A percentile compares a stretch with the other conserved stretches of the same genome.
phyloP scores from a whole-genome alignment of 768 basidiomycete genomes.

The Russula earlei region DNA sequence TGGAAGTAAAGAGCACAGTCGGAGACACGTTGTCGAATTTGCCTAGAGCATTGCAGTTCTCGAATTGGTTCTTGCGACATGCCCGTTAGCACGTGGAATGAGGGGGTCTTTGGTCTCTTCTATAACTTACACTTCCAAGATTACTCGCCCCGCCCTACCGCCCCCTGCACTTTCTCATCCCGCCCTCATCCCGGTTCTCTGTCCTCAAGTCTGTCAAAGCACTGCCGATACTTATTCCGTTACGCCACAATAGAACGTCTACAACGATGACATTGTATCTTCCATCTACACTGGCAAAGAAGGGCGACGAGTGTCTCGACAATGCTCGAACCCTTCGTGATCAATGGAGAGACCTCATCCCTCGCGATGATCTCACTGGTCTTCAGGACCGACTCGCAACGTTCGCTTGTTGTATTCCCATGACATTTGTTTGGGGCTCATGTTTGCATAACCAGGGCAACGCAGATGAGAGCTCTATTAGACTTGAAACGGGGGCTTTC shows the following conservation, averaged over 20 bases:
- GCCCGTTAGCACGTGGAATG: neutral
- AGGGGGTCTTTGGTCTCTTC: neutral
- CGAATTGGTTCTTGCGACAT: neutral
- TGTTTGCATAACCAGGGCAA: neutral
- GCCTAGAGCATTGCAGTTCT: neutral
- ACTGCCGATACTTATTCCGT: neutral
- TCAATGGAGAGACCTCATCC: conserved; percentile 2
- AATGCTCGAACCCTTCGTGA: conserved; percentile 9
- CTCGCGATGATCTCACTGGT: neutral
- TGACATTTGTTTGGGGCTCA: neutral
- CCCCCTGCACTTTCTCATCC: neutral
- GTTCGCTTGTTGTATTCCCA: neutral
- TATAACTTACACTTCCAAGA: neutral
- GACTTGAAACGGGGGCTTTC: conserved; percentile 1
- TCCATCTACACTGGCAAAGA: conserved; percentile 1
- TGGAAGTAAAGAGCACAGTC: neutral
- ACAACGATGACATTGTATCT: neutral
- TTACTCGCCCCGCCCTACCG: neutral
- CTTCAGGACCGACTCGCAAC: conserved; percentile 5
- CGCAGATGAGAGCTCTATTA: conserved; percentile 6
- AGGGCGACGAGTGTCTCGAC: conserved; percentile 8
- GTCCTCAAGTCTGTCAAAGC: neutral
- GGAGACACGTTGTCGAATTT: neutral
- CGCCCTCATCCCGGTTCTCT: neutral
- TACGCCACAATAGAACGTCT: neutral